Base-by-base conservation (phyloP, 768 basidiomycete species). In the Bullera alba region DNA sequence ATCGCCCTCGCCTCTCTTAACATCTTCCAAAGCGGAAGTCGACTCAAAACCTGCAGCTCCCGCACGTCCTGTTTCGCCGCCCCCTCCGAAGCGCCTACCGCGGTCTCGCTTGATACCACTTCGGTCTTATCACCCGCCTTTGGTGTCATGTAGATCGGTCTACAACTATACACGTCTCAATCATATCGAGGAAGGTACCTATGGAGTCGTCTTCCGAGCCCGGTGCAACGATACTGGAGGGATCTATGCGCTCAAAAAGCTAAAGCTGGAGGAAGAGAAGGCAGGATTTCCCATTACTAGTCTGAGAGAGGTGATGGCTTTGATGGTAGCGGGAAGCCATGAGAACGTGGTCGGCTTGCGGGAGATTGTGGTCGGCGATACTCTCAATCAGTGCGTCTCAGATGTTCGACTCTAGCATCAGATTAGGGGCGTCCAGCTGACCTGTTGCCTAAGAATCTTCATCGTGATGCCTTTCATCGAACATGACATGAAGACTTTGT, bases 401-500 rank as follows among this genome's bases (percentile, higher is more conserved):
- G 41, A 7, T n/a, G 16, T 32, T 14, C 8, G n/a, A n/a, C n/a
- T n/a, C 4, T n/a, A 23, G 26, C n/a, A 15, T 4, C 32, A 5
- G n/a, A 22, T 21, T 6, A 14, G 26, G 28, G n/a, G n/a, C n/a
- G 34, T 39, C 25, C 22, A 7, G 46, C 43, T 56, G 41, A 48
- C 23, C 23, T 4, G 8, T 25, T 19, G 17, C 27, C 7, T 21
- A 6, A 96, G 95, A 77, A 89, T 97, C 37, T 99, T 92, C 73
- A 92, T 99, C 58, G 95, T 97, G 29, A 95, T 95, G 92, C 91
- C 95, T 72, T 99, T 99, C 69, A 93, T 99, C 69, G 95, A 99
- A 73, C 95, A 99, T 73, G 95, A 99, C 72, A 84, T 99, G 71
- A 99, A 99, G 75, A 86, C 92, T 5, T 80, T 99, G 45, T 79